phyloP scores from a whole-genome alignment of 192 early-diverging fungal genomes.

The Coemansia sp. region DNA sequence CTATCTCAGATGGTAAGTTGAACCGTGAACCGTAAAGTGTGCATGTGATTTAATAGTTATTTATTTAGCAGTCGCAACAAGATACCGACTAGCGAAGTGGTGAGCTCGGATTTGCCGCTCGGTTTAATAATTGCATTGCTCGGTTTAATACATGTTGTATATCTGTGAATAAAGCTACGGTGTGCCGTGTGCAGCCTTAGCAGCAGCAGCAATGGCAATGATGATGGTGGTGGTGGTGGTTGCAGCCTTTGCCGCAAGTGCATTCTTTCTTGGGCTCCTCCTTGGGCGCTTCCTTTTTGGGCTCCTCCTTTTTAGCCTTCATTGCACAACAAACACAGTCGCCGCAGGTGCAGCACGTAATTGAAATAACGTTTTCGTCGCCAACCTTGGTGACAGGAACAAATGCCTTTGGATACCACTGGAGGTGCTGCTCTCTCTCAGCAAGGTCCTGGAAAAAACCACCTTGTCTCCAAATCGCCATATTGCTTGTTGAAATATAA shows the following conservation, averaged over 20 bases:
- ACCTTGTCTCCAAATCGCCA: conserved; percentile 54
- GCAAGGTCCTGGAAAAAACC: conserved; percentile 55
- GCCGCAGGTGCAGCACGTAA: conserved; percentile 45
- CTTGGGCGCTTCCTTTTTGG: conserved; percentile 17
- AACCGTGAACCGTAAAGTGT: background rate
- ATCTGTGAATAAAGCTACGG: background rate
- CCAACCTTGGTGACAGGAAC: conserved; percentile 47
- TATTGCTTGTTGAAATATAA: background rate
- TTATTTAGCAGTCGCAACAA: conserved; percentile 16
- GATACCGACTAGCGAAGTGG: background rate
- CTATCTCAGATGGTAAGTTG: conserved; percentile 45
- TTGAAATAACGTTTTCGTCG: conserved; percentile 34
- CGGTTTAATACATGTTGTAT: conserved; percentile 3
- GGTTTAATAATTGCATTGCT: background rate
- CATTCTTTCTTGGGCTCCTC: conserved; percentile 21
- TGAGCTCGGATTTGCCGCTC: background rate
- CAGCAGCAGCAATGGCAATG: conserved; percentile 21
- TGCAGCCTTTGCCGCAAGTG: conserved; percentile 17
- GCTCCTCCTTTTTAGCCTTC: conserved; percentile 6
- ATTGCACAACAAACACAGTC: conserved; percentile 34
- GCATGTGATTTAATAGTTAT: background rate
- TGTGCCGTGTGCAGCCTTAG: background rate
- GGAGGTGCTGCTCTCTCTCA: conserved; percentile 54
- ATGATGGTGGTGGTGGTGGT: conserved; percentile 26
- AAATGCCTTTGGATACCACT: conserved; percentile 53